Base-by-base conservation (phyloP, 768 basidiomycete genomes). In the Mycena olivaceomarginata region DNA sequence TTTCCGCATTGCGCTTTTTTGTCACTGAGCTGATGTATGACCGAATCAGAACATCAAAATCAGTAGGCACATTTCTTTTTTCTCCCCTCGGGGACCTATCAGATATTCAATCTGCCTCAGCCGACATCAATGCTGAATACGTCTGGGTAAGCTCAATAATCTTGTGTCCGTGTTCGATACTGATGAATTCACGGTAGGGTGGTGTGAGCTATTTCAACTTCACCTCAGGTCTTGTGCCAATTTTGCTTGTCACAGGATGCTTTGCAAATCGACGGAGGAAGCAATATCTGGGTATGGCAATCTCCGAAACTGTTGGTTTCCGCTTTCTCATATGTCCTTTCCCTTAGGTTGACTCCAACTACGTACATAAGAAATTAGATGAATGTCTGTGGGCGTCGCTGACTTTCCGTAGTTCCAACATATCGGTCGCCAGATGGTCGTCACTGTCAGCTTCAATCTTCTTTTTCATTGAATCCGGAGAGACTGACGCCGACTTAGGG, bases 371-470 rank as follows among this genome's bases (percentile, higher is more conserved):
- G 46, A 39, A 15, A 57, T 1, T 10, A 4, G 20, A 16, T 31
- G 16, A 20, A 16, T 45, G 4, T 53, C 6, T 59, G 22, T 39
- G 12, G 5, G 5, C 37, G 18, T 15, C 15, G 37, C 53, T 37
- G 6, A 41, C 60, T 64, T 80, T 60, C 56, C 10, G 22, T n/a
- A 73, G 72, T 73, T 82, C 72, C 81, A 82, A 79, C 41, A 80
- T 69, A 80, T 82, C 22, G 82, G 80, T n/a, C 75, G 82, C 4
- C 82, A 83, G 64, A 80, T 83, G 77, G 77, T 83, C 22, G 82
- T 75, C 4, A 83, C 82, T 46, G 82, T 81, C 7, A 46, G 69
- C n/a, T 31, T 69, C 16, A 18, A 25, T 46, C 39, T 41, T 41
- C n/a, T 22, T 65, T 2, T 18, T 0, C n/a, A 41, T 25, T 39